A percentile compares a stretch with the other conserved stretches of the same genome.
Evolutionary conservation across 495 filamentous ascomycete species (phyloP).

Genomic region (Aspergillus heteromorphus): DNA sequence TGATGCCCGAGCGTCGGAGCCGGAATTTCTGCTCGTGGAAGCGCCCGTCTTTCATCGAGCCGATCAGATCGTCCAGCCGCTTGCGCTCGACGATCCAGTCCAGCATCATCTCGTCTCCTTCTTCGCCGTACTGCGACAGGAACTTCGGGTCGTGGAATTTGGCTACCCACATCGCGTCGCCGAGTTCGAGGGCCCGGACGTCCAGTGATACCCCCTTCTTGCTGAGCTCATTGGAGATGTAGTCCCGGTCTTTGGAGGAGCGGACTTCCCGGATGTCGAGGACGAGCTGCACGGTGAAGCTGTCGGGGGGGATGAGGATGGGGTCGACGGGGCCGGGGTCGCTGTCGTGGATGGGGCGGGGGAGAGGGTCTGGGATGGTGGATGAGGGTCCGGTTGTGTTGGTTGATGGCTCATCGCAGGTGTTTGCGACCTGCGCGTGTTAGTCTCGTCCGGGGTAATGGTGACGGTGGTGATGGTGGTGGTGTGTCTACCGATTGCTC

Average conservation of each 20-base stretch:
- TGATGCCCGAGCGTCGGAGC: slow-evolving; percentile 62
- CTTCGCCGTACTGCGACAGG: slow-evolving; percentile 50
- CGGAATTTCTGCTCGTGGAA: slow-evolving; percentile 87
- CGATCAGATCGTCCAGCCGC: slow-evolving; percentile 72
- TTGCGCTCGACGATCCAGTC: slow-evolving; percentile 84
- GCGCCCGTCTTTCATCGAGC: slow-evolving; percentile 75
- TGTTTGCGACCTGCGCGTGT: slow-evolving; percentile 1
- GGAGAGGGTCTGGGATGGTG: neutral
- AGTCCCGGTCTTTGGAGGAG: slow-evolving; percentile 70
- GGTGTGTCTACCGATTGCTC: slow-evolving; percentile 13
- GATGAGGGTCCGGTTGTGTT: slow-evolving; percentile 2
- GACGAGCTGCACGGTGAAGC: slow-evolving; percentile 68
- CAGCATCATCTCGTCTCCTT: slow-evolving; percentile 70
- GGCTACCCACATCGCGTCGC: slow-evolving; percentile 78
- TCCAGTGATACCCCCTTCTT: slow-evolving; percentile 61
- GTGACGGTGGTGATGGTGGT: neutral
- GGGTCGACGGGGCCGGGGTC: slow-evolving; percentile 31
- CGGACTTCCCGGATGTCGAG: slow-evolving; percentile 76
- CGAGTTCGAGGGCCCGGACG: slow-evolving; percentile 63
- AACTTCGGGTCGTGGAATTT: slow-evolving; percentile 56
- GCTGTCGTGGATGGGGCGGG: neutral
- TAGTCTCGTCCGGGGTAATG: neutral
- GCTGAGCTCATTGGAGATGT: slow-evolving; percentile 67
- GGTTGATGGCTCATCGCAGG: neutral
- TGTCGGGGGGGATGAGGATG: slow-evolving; percentile 54